Percentiles rank a stretch among this genome's conserved stretches.
These are phyloP conservation scores for Penicillium coffeae DNA, from an alignment of 495 filamentous ascomycete genomes.

Conservation along the genomic window DNA sequence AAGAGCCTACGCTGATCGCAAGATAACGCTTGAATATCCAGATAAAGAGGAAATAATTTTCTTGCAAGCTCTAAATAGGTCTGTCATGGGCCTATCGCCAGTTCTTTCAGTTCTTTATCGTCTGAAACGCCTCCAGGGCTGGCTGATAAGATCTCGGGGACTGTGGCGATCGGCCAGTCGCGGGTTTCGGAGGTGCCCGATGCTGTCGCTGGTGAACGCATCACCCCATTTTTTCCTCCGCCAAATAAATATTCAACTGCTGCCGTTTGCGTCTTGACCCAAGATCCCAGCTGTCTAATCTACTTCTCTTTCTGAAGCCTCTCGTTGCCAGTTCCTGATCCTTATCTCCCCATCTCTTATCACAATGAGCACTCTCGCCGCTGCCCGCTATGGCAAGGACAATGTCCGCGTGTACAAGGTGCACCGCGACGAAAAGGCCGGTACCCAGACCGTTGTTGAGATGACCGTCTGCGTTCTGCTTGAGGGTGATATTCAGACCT, in stretches of 20 bases:
- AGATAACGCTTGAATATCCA: too few species aligned
- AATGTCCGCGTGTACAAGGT: conserved; percentile 98
- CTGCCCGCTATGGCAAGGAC: conserved; percentile 91
- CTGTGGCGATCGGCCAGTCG: conserved; percentile 30
- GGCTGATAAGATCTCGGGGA: conserved; percentile 6
- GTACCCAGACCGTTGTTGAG: conserved; percentile 80
- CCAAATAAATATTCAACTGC: conserved; percentile 14
- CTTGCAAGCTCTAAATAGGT: too few species aligned
- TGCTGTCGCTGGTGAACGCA: conserved; percentile 11
- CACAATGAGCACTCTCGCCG: conserved; percentile 49
- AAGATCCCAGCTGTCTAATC: not conserved
- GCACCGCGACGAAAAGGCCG: conserved; percentile 68
- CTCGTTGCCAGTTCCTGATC: not conserved
- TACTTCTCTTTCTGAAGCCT: not conserved
- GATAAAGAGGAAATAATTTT: too few species aligned
- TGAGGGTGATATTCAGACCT: conserved; percentile 85
- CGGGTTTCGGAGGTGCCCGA: conserved; percentile 49
- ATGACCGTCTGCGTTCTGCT: conserved; percentile 91
- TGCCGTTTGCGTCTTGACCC: not conserved
- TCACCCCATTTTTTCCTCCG: conserved; percentile 14
- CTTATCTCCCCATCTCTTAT: conserved; percentile 6
- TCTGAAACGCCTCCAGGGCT: not conserved
- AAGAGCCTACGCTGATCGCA: too few species aligned
- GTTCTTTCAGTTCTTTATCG: not conserved
- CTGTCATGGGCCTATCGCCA: too few species aligned